These are phyloP conservation scores for Melampsora larici-populina DNA, from an alignment of 1,284 basidiomycete genomes.

Conservation along the genomic window DNA sequence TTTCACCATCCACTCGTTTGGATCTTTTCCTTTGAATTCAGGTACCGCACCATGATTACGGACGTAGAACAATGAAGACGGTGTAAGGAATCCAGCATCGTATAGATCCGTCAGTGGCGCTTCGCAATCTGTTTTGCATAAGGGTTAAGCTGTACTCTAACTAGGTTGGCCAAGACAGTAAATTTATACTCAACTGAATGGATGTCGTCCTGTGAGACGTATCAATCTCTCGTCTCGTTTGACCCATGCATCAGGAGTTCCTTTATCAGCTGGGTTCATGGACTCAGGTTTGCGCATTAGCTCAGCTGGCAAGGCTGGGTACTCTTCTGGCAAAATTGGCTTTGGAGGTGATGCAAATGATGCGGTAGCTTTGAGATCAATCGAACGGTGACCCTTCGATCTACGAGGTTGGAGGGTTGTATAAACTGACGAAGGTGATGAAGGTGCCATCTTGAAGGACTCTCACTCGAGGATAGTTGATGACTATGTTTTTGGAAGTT, in stretches of 20 bases:
- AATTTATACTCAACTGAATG: slow-evolving; percentile 41
- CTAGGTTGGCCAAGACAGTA: slow-evolving; percentile 43
- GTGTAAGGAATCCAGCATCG: slow-evolving; percentile 63
- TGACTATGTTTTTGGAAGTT: too few relatives aligned
- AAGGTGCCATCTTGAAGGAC: not conserved
- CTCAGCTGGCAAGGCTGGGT: not conserved
- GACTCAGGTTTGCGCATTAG: slow-evolving; percentile 1
- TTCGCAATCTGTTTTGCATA: slow-evolving; percentile 56
- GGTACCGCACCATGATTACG: slow-evolving; percentile 68
- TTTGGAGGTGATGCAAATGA: not conserved
- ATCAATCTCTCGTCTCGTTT: slow-evolving; percentile 52
- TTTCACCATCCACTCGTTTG: slow-evolving; percentile 59
- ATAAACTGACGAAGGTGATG: not conserved
- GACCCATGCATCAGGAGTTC: slow-evolving; percentile 59
- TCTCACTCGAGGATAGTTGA: too few relatives aligned
- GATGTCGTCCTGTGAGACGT: slow-evolving; percentile 9
- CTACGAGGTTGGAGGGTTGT: not conserved
- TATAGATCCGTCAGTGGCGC: slow-evolving; percentile 60
- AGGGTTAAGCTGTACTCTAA: not conserved
- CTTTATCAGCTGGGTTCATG: slow-evolving; percentile 45
- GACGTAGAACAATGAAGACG: slow-evolving; percentile 65
- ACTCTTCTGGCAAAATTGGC: not conserved
- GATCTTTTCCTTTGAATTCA: slow-evolving; percentile 55
- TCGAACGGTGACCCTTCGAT: not conserved
- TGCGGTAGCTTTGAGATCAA: not conserved